phyloP scores from a whole-genome alignment of 495 filamentous ascomycete species.

The Hypoxylon perforatum region DNA sequence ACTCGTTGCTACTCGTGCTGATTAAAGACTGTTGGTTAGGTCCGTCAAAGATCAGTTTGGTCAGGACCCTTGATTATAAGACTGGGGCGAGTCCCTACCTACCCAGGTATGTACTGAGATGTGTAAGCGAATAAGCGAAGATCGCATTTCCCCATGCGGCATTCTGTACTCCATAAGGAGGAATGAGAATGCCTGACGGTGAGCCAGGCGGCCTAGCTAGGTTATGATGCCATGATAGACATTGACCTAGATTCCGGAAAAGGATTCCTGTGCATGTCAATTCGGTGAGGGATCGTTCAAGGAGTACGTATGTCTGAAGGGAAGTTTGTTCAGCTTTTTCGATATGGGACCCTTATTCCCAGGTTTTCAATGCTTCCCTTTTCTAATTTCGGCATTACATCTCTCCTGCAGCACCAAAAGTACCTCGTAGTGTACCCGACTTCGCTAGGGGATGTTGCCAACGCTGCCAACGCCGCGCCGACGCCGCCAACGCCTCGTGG shows the following conservation, averaged over 20 bases:
- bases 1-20: conserved; percentile 3
- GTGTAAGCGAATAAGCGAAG: conserved; percentile 14
- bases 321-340: no score
- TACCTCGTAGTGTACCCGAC: no score
- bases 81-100: no score
- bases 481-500: no score
- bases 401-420: no score
- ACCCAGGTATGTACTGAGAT: background rate
- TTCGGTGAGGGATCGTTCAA: background rate
- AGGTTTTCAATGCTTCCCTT: no score
- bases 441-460: no score
- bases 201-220: background rate
- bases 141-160: conserved; percentile 22
- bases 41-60: background rate
- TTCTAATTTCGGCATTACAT: no score
- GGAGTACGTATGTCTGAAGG: background rate
- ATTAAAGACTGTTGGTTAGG: background rate
- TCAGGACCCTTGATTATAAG: background rate
- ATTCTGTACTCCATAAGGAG: conserved; percentile 1
- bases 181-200: background rate
- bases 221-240: background rate
- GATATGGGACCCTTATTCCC: no score
- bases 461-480: no score
- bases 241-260: background rate
- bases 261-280: conserved; percentile 6